A percentile compares a stretch with the other conserved stretches of the same genome.
Conservation (phyloP, 2,329 filamentous ascomycete genomes). For the Alternaria gaisen region DNA sequence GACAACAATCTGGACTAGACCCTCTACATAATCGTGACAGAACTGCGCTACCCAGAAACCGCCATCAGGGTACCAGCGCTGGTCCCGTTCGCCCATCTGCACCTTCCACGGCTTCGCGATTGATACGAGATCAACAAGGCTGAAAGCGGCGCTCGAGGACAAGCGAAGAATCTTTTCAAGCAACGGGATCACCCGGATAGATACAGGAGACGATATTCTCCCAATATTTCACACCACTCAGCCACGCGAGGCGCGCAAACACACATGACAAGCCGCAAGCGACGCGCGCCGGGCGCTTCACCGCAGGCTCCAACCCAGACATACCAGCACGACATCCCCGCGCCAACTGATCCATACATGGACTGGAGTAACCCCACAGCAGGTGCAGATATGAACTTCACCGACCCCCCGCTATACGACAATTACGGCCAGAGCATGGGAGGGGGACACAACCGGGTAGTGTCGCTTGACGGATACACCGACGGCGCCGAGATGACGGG, state of each 20-base stretch:
- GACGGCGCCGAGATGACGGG: slow-evolving; percentile 44
- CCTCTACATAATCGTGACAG: slow-evolving; percentile 23
- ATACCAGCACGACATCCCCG: slow-evolving; percentile 58
- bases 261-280: slow-evolving; percentile 65
- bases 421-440: slow-evolving; percentile 29
- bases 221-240: neutral
- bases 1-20: slow-evolving; percentile 19
- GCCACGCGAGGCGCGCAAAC: slow-evolving; percentile 8
- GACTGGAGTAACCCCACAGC: slow-evolving; percentile 45
- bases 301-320: slow-evolving; percentile 66
- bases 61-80: neutral
- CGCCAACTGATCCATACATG: slow-evolving; percentile 47
- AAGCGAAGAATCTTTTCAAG: slow-evolving; percentile 11
- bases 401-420: slow-evolving; percentile 51
- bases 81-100: neutral
- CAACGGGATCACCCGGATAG: slow-evolving; percentile 12
- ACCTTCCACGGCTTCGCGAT: slow-evolving; percentile 6
- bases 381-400: slow-evolving; percentile 41
- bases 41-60: slow-evolving; percentile 1
- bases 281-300: slow-evolving; percentile 75
- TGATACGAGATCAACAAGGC: slow-evolving; percentile 10
- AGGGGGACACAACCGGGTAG: slow-evolving; percentile 40
- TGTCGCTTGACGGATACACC: slow-evolving; percentile 44
- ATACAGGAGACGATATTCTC: neutral
- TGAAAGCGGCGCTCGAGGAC: slow-evolving; percentile 6